Evolutionary conservation across 164 flowering plant genomes (phyloP), one percentile per base, ranked within the genome.

Genomic region (Echeveria elegans): DNA sequence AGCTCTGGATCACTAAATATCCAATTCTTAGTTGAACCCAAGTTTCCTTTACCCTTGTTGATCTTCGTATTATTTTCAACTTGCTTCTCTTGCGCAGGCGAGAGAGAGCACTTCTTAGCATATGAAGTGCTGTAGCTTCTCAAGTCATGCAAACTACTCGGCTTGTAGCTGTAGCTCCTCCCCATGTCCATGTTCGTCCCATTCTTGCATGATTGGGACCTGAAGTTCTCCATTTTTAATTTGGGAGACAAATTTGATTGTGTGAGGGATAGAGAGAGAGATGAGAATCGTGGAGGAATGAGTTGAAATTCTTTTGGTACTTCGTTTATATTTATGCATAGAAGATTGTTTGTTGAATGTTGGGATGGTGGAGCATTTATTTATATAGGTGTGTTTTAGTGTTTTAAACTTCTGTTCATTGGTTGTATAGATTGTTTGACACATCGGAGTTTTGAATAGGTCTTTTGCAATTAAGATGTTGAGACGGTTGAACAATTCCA

Each of bases 211-310:
- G 88, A 78, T 59, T 74, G 80, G 47, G 87, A 81, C 79, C 86
- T 73, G 73, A 64, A 79, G 45, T 85, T 86, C 11, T 77, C 92
- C 88, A 86, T 84, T 34, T 45, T 16, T n/a, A n/a, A n/a, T n/a
- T n/a, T 45, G 50, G 50, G n/a, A 45, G 45, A 4, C 50, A 3
- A 45, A 45, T 16, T 16, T 16, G 50, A 45, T 41, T 41, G 45
- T 41, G 45, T 8, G 10, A 10, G 11, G 5, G 5, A 14, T 10
- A 41, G 45, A n/a, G n/a, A n/a, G n/a, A n/a, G n/a, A n/a, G n/a
- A n/a, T n/a, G n/a, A n/a, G n/a, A n/a, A n/a, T n/a, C n/a, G n/a
- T n/a, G n/a, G n/a, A n/a, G n/a, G n/a, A n/a, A n/a, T n/a, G n/a
- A n/a, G n/a, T n/a, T n/a, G n/a, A n/a, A n/a, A n/a, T n/a, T n/a